phyloP scores from a whole-genome alignment of 306 rosid genomes.

The Psophocarpus tetragonolobus region DNA sequence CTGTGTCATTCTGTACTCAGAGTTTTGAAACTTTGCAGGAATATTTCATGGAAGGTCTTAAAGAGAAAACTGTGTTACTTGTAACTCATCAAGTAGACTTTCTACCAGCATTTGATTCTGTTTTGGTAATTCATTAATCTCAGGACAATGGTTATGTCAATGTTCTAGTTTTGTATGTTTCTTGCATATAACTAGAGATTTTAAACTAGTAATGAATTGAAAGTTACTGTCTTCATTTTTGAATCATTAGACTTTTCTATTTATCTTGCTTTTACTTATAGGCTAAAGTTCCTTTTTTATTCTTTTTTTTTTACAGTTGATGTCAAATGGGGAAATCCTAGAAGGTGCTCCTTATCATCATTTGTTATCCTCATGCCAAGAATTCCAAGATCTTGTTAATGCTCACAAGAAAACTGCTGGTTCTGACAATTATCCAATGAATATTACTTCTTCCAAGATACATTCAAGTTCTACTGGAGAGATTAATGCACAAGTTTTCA shows the following conservation, averaged over 20 bases:
- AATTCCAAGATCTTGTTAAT: constrained; percentile 57
- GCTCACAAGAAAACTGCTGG: constrained; percentile 49
- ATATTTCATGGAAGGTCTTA: constrained; percentile 48
- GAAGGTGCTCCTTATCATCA: constrained; percentile 45
- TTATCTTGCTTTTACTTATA: background rate
- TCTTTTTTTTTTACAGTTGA: constrained; percentile 32
- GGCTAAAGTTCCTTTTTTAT: background rate
- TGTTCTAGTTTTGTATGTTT: background rate
- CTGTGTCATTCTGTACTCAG: background rate
- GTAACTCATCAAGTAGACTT: constrained; percentile 63
- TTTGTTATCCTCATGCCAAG: constrained; percentile 39
- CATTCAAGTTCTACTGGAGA: constrained; percentile 11
- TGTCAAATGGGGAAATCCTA: constrained; percentile 48
- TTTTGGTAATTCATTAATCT: constrained; percentile 35
- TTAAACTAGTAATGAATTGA: background rate
- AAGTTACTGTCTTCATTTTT: background rate
- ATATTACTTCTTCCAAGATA: background rate
- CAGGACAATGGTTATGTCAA: background rate
- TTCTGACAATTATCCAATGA: constrained; percentile 16
- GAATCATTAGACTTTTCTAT: background rate
- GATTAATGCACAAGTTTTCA: constrained; percentile 18
- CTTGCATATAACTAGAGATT: background rate
- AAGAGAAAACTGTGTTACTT: constrained; percentile 46
- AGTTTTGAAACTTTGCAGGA: constrained; percentile 30
- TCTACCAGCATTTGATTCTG: constrained; percentile 45